Evolutionary conservation across 192 early-diverging fungal species (phyloP).

Genomic region (Coemansia sp.): DNA sequence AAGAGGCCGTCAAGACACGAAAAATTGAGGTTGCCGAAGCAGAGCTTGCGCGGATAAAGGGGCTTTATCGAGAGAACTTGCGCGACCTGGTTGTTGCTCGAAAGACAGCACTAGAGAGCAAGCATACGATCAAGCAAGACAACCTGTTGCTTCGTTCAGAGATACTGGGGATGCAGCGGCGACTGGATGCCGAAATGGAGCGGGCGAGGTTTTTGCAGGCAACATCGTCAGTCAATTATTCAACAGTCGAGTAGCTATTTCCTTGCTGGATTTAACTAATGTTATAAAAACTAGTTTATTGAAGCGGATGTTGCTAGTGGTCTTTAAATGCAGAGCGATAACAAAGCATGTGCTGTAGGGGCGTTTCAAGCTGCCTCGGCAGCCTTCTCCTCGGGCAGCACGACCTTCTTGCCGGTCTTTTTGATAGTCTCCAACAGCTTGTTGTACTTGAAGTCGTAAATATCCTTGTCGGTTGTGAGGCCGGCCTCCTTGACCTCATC

Average conservation of each 20-base stretch:
- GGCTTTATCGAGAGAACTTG: slow-evolving; percentile 47
- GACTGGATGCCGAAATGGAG: slow-evolving; percentile 54
- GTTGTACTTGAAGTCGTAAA: slow-evolving; percentile 5
- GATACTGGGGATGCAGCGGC: slow-evolving; percentile 47
- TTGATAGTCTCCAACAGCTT: slow-evolving; percentile 1
- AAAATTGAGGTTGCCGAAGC: slow-evolving; percentile 36
- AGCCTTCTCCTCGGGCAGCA: neutral
- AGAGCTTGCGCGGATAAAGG: slow-evolving; percentile 43
- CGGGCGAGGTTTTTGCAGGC: slow-evolving; percentile 40
- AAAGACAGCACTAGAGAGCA: slow-evolving; percentile 41
- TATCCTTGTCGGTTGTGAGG: neutral
- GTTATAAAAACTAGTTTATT: neutral
- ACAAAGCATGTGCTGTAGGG: too few relatives aligned
- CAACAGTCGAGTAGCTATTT: neutral
- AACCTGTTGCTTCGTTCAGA: slow-evolving; percentile 49
- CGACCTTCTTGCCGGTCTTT: slow-evolving; percentile 13
- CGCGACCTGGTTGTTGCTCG: slow-evolving; percentile 46
- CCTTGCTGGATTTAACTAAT: neutral
- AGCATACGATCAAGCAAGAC: slow-evolving; percentile 52
- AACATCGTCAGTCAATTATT: slow-evolving; percentile 12
- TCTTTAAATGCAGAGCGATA: too few relatives aligned
- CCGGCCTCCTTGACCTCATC: neutral
- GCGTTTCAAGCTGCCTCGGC: neutral
- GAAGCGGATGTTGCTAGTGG: neutral
- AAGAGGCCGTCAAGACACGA: slow-evolving; percentile 24